Conservation (phyloP, 225 moss, liverwort and hornwort species). For the Ulota crispa region DNA sequence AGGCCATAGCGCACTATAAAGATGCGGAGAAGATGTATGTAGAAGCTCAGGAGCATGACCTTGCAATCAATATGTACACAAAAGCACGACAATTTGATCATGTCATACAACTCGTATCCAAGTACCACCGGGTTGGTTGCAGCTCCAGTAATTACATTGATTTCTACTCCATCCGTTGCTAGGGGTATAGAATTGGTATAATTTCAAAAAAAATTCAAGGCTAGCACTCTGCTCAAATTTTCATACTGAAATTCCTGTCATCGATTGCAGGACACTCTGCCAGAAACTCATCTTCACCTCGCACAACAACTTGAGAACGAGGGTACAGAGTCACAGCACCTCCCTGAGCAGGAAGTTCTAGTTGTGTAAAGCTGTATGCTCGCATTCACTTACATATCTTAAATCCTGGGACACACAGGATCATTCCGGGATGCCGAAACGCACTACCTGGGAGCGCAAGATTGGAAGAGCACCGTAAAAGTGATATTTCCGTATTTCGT, state of each 20-base stretch:
- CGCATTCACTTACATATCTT: not conserved
- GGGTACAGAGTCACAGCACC: conserved; percentile 36
- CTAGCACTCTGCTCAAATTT: not conserved
- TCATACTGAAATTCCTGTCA: not conserved
- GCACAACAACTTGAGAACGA: conserved; percentile 85
- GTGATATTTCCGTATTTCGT: conserved; percentile 27
- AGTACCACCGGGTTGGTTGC: conserved; percentile 62
- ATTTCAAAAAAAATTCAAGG: not conserved
- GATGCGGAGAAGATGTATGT: conserved; percentile 90
- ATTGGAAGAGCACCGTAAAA: conserved; percentile 86
- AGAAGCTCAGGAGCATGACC: conserved; percentile 82
- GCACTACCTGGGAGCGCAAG: conserved; percentile 76
- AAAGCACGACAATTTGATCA: conserved; percentile 80
- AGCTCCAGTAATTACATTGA: not conserved
- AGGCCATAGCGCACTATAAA: conserved; percentile 65
- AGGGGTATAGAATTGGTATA: not conserved
- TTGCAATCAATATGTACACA: conserved; percentile 94
- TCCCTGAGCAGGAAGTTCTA: not conserved
- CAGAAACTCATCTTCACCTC: conserved; percentile 72
- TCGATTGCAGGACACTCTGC: conserved; percentile 63
- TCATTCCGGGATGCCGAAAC: conserved; percentile 81
- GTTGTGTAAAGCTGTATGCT: not conserved
- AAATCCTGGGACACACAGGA: conserved; percentile 40
- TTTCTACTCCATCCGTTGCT: not conserved
- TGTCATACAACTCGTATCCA: conserved; percentile 80